These are phyloP conservation scores for Glomus cerebriforme DNA, from an alignment of 192 early-diverging fungal species.

Conservation along the genomic window DNA sequence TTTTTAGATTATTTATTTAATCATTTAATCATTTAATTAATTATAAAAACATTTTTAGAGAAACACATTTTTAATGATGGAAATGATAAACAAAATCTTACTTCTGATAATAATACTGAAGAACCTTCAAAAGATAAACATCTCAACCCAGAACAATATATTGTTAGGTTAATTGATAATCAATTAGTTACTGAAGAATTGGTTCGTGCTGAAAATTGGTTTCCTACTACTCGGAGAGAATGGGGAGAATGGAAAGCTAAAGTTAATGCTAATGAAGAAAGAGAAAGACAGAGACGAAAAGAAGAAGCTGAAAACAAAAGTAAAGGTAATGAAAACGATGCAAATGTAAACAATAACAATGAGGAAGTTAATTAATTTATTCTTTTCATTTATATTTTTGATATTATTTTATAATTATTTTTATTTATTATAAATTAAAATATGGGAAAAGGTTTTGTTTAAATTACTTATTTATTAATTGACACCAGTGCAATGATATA, in stretches of 20 bases:
- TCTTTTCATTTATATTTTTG: too few relatives aligned
- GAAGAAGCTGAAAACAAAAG: too few relatives aligned
- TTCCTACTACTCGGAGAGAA: conserved; percentile 25
- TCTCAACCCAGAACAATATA: background rate
- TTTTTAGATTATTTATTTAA: background rate
- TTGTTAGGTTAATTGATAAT: conserved; percentile 21
- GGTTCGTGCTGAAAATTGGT: conserved; percentile 31
- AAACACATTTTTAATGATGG: background rate
- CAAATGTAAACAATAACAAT: too few relatives aligned
- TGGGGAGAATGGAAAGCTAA: background rate
- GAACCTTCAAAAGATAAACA: background rate
- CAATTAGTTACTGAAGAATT: conserved; percentile 10
- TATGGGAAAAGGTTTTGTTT: too few relatives aligned
- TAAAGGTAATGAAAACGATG: too few relatives aligned
- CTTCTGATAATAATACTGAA: too few relatives aligned
- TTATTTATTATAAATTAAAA: too few relatives aligned
- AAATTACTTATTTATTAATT: too few relatives aligned
- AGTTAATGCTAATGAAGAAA: background rate
- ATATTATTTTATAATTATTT: too few relatives aligned
- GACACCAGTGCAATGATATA: too few relatives aligned
- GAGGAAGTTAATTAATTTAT: too few relatives aligned
- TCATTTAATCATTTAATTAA: background rate
- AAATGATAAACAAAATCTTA: too few relatives aligned
- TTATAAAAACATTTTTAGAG: background rate
- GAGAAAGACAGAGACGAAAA: background rate